Percentiles rank a stretch among this genome's conserved stretches.
Conservation (phyloP, 768 basidiomycete species). For the Trametes cinnabarina region DNA sequence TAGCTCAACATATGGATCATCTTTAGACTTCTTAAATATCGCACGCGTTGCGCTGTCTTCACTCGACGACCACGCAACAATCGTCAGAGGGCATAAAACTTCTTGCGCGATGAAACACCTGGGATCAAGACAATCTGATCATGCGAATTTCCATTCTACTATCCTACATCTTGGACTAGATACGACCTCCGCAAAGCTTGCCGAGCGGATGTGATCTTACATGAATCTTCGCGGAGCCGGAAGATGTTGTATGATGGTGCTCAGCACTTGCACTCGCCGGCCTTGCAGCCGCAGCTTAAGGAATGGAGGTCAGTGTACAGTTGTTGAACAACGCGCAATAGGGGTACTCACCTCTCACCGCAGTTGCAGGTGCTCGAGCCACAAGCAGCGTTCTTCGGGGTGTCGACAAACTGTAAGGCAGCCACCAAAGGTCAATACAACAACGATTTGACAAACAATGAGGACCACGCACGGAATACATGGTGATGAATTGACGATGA, state of each 20-base stretch:
- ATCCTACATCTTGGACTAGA: neutral
- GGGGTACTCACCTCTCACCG: constrained; percentile 42
- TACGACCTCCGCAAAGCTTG: neutral
- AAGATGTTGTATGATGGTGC: neutral
- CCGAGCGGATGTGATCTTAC: neutral
- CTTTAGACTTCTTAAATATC: no score
- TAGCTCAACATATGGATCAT: no score
- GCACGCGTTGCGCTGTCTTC: no score
- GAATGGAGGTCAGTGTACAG: neutral
- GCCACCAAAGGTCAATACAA: neutral
- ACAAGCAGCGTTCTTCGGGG: constrained; percentile 47
- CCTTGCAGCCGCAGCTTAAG: constrained; percentile 56
- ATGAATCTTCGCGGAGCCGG: neutral
- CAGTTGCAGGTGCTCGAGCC: constrained; percentile 51
- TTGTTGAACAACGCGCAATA: no score
- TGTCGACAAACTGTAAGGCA: constrained; percentile 18
- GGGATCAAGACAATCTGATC: no score
- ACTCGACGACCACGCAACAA: no score
- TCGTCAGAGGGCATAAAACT: no score
- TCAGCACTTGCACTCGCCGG: constrained; percentile 67
- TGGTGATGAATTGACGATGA: constrained; percentile 12
- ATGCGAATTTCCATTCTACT: neutral
- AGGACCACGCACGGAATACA: constrained; percentile 19
- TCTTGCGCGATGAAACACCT: no score
- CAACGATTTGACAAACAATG: neutral